phyloP scores from a whole-genome alignment of 768 basidiomycete genomes.

The Russula earlei region DNA sequence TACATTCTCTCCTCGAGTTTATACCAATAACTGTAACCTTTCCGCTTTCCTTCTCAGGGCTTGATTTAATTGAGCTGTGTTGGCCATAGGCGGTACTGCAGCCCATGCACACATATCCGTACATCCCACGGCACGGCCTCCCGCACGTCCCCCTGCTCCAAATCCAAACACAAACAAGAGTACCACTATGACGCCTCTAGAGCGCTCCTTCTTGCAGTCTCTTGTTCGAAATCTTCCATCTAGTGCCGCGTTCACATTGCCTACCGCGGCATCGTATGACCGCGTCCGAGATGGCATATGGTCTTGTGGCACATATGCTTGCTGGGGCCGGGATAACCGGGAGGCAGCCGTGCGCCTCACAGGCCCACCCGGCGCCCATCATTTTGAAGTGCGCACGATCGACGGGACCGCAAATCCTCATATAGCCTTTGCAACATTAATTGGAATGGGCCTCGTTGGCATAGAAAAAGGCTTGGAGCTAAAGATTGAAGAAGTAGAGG shows the following conservation, averaged over 20 bases:
- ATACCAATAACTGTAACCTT: slow-evolving; percentile 30
- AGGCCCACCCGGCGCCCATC: slow-evolving; percentile 38
- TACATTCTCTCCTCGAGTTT: slow-evolving; percentile 55
- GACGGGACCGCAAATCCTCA: slow-evolving; percentile 63
- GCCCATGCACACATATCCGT: slow-evolving; percentile 62
- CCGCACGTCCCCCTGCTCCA: slow-evolving; percentile 6
- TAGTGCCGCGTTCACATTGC: slow-evolving; percentile 47
- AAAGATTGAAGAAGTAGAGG: slow-evolving; percentile 30
- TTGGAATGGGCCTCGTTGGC: slow-evolving; percentile 47
- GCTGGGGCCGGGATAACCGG: slow-evolving; percentile 62
- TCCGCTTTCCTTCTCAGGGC: neutral
- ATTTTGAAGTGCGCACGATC: slow-evolving; percentile 52
- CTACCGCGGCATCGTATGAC: slow-evolving; percentile 50
- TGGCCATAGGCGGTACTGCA: slow-evolving; percentile 38
- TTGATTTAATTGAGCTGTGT: neutral
- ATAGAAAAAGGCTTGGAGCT: slow-evolving; percentile 35
- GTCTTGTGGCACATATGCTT: slow-evolving; percentile 62
- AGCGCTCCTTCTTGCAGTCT: slow-evolving; percentile 54
- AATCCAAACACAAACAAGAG: slow-evolving; percentile 16
- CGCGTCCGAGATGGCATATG: slow-evolving; percentile 58
- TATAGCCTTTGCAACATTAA: slow-evolving; percentile 44
- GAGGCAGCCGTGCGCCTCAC: slow-evolving; percentile 54
- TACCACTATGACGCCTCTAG: slow-evolving; percentile 32
- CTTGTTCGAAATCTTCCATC: slow-evolving; percentile 50
- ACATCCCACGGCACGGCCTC: slow-evolving; percentile 28